phyloP scores from a whole-genome alignment of 352 stramenopile genomes.

The Phytophthora kernoviae region DNA sequence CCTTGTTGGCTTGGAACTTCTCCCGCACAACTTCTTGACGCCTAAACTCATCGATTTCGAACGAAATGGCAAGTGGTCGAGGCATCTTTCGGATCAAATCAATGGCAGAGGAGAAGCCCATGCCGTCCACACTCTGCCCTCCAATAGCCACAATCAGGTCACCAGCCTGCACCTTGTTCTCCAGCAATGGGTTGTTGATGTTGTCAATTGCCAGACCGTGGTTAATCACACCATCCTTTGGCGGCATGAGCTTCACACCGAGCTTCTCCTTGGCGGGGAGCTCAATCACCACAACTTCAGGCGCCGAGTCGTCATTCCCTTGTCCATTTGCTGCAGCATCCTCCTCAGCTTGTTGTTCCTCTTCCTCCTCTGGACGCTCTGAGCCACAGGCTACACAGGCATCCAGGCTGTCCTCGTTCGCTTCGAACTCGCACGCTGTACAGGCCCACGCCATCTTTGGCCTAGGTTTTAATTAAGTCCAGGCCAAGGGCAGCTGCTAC shows the following conservation, averaged over 20 bases:
- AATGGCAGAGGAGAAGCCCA: constrained; percentile 84
- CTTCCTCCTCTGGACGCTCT: constrained; percentile 37
- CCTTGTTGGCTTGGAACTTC: constrained; percentile 59
- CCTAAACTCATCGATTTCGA: constrained; percentile 76
- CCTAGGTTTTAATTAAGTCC: constrained; percentile 4
- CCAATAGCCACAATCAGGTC: constrained; percentile 88
- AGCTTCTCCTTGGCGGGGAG: constrained; percentile 86
- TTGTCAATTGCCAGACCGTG: constrained; percentile 88
- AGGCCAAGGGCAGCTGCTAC: constrained; percentile 4
- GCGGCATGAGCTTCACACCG: constrained; percentile 85
- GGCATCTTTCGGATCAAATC: constrained; percentile 87
- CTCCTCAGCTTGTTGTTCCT: constrained; percentile 21
- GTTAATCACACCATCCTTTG: constrained; percentile 80
- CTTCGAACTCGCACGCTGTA: constrained; percentile 61
- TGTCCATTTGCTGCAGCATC: constrained; percentile 9
- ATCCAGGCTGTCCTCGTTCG: constrained; percentile 65
- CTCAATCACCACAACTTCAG: constrained; percentile 78
- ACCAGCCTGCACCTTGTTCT: constrained; percentile 81
- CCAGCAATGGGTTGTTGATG: constrained; percentile 85
- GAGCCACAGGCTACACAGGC: constrained; percentile 67
- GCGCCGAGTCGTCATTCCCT: constrained; percentile 14
- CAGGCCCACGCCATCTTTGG: constrained; percentile 66
- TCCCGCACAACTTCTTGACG: constrained; percentile 60
- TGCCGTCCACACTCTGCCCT: constrained; percentile 71
- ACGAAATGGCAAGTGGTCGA: constrained; percentile 77